Base-by-base conservation (phyloP, 2,329 filamentous ascomycete genomes). In the Fusarium neocosmosporiellum region DNA sequence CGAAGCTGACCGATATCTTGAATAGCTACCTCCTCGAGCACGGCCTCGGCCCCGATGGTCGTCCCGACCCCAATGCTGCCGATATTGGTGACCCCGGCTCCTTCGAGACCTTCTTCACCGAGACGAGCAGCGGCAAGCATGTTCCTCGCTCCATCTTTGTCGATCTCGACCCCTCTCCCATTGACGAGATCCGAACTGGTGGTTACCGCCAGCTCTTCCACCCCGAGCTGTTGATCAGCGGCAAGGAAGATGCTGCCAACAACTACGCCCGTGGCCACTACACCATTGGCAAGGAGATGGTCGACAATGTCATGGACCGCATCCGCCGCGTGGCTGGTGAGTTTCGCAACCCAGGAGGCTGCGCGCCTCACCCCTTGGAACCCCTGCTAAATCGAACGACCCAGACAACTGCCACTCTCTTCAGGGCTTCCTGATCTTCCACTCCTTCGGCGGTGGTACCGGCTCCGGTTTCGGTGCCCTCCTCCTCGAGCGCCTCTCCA, bases 221-320 rank as follows among this genome's bases (percentile, higher is more conserved):
- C 84, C 91, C 91, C 53, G 91, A 93, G 86, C 86, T 91, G 77
- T 83, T 93, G 80, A 90, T 93, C 80, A 93, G 89, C 82, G 91
- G 91, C 83, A 93, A 93, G 87, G 91, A 93, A 83, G 91, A 93
- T 88, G 91, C 91, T 67, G 90, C 91, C 84, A 93, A 93, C 86
- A 93, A 93, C 87, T 93, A 93, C 79, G 91, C 91, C 76, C 91
- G 91, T 85, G 91, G 91, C 66, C 91, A 93, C 85, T 93, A 93
- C 84, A 93, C 91, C 77, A 90, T 93, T 77, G 91, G 91, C 84
- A 93, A 93, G 87, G 91, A 93, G 86, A 91, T 92, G 89, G 89
- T 92, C 63, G 91, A 93, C 81, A 88, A 83, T 76, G 91, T 93
- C 78, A 89, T 93, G 79, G 91, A 93, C 78, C 89, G 89, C 77